Base-by-base conservation (phyloP, 1,284 basidiomycete genomes). In the Golubevia pallescens region DNA sequence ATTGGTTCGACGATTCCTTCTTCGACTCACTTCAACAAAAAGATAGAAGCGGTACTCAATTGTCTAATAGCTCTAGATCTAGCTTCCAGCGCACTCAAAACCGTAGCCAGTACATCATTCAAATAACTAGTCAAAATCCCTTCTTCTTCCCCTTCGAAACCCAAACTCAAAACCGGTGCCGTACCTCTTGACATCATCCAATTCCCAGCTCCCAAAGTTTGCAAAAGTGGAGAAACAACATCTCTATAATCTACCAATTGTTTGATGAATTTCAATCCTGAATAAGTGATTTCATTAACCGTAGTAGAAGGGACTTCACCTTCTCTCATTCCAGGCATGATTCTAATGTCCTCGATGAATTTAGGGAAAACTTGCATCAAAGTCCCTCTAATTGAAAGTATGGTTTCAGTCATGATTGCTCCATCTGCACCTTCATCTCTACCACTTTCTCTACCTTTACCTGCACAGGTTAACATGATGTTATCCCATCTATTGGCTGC, bases 251-350 rank as follows among this genome's bases (percentile, higher is more conserved):
- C 78, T 28, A 67, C 66, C 58, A 76, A 56, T 34, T 73, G 73
- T 2, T 73, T 69, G 3, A 83, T 62, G 53, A 80, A 79, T 14
- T 71, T 66, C n/a, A 83, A 62, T 0, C 77, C 74, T 8, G 74
- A 57, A 60, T 77, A 75, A 54, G 80, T 70, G 62, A 84, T 78
- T 55, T 83, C 80, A 63, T 80, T 82, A 65, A 84, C 77, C 6
- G 67, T 68, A 0, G 74, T 61, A 58, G 64, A n/a, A 4, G 80
- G 16, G 1, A 77, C 77, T 48, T 82, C 80, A 2, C 64, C 60
- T 10, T 74, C 78, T 42, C 76, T 68, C 64, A 75, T 74, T 19
- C 69, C 52, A 6, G 81, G 80, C 23, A 84, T 77, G 1, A 69
- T 69, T 68, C 80, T 78, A 66, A 84, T 63, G 24, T 81, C 78